Evolutionary conservation across 352 stramenopile genomes (phyloP).

Genomic region (Elongisporangium anandrum): DNA sequence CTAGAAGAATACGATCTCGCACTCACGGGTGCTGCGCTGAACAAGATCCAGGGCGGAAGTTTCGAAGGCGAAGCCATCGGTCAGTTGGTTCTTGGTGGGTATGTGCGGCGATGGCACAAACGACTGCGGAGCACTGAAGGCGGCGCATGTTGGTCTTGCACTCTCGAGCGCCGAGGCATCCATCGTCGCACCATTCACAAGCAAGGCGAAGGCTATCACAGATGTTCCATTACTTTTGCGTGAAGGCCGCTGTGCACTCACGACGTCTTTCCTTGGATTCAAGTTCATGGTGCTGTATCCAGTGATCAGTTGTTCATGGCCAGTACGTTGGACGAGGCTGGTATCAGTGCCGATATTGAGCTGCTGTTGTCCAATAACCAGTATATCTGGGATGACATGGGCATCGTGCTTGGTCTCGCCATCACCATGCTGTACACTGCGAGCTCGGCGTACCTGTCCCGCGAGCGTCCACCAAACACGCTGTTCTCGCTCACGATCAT

Average conservation of each 20-base stretch:
- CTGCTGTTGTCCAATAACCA: conserved; percentile 52
- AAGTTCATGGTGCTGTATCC: conserved; percentile 55
- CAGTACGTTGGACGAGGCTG: conserved; percentile 23
- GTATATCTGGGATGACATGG: conserved; percentile 54
- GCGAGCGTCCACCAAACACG: conserved; percentile 29
- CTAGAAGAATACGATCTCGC: conserved; percentile 28
- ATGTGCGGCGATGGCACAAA: conserved; percentile 69
- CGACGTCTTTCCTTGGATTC: conserved; percentile 42
- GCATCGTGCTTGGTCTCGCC: conserved; percentile 41
- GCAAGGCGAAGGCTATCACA: conserved; percentile 66
- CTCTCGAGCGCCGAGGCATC: conserved; percentile 82
- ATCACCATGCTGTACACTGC: conserved; percentile 54
- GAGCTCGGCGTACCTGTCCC: conserved; percentile 24
- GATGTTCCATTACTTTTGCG: conserved; percentile 70
- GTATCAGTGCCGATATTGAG: conserved; percentile 20
- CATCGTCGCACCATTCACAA: conserved; percentile 86
- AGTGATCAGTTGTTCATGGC: conserved; percentile 54
- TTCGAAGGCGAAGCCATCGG: conserved; percentile 24
- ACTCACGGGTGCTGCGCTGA: conserved; percentile 39
- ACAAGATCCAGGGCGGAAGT: conserved; percentile 20
- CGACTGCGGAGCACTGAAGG: conserved; percentile 81
- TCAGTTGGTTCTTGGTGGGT: conserved; percentile 29
- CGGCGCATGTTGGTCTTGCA: conserved; percentile 81
- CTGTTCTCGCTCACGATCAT: conserved; percentile 51
- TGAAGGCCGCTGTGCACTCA: conserved; percentile 79